These are phyloP conservation scores for Trametes hirsuta DNA, from an alignment of 1,284 basidiomycete species.

Conservation along the genomic window DNA sequence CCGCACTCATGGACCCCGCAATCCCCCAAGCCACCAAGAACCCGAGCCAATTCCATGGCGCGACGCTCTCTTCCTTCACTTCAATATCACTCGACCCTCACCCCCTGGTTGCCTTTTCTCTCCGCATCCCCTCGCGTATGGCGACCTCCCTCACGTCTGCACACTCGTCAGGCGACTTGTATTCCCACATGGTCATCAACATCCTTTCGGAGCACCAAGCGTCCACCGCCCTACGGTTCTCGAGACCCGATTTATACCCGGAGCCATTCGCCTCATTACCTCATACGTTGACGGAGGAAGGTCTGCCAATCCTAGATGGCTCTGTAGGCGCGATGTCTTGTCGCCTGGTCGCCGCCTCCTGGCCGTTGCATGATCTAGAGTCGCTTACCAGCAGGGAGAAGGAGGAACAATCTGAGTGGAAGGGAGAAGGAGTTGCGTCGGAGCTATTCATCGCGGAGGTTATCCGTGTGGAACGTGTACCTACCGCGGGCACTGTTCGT, in stretches of 20 bases:
- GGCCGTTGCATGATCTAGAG: conserved; percentile 40
- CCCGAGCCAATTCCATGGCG: conserved; percentile 67
- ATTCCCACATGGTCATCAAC: conserved; percentile 68
- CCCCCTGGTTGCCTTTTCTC: conserved; percentile 85
- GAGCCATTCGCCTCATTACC: conserved; percentile 52
- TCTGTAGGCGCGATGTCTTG: conserved; percentile 62
- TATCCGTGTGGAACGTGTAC: conserved; percentile 44
- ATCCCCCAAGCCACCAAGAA: background rate
- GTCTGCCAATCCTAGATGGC: conserved; percentile 58
- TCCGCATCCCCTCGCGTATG: conserved; percentile 88
- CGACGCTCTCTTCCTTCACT: conserved; percentile 90
- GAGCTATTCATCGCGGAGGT: conserved; percentile 56
- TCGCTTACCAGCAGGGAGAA: conserved; percentile 22
- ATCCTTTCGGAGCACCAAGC: conserved; percentile 66
- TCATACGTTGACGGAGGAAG: conserved; percentile 51
- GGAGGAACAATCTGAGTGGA: conserved; percentile 23
- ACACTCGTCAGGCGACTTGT: conserved; percentile 24
- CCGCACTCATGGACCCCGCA: conserved; percentile 38
- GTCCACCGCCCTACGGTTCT: conserved; percentile 58
- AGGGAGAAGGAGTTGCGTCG: conserved; percentile 40
- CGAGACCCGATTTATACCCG: conserved; percentile 63
- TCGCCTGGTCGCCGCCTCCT: conserved; percentile 37
- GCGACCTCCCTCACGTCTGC: conserved; percentile 58
- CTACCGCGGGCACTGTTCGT: conserved; percentile 26
- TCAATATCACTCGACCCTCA: conserved; percentile 88